These are phyloP conservation scores for Cyberlindnera mycetangii DNA, from an alignment of 805 yeast species.

Conservation along the genomic window DNA sequence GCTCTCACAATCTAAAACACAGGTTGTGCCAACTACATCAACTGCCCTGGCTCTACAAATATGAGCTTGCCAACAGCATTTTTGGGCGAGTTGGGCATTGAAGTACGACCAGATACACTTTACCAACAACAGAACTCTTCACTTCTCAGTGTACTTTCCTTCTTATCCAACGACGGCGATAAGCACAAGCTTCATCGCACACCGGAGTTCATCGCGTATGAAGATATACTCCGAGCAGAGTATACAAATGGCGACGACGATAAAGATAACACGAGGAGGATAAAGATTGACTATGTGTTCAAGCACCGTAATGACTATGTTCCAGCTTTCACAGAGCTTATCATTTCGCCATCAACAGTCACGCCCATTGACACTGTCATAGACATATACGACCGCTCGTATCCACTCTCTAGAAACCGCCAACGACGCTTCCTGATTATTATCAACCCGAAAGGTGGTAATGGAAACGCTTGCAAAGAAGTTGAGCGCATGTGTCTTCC, in stretches of 20 bases:
- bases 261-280: not conserved
- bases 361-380: not conserved
- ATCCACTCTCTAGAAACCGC: conserved; percentile 35
- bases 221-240: not conserved
- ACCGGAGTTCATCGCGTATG: not conserved
- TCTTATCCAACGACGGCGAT: not conserved
- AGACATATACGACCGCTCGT: conserved; percentile 16
- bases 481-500: conserved; percentile 60
- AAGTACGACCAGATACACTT: not conserved
- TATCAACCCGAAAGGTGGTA: conserved; percentile 89
- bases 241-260: not conserved
- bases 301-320: not conserved
- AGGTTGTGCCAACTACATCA: not conserved
- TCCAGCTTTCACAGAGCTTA: not conserved
- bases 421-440: conserved; percentile 54
- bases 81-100: not conserved
- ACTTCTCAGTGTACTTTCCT: not conserved
- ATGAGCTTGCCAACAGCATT: not conserved
- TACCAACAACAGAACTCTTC: conserved; percentile 3
- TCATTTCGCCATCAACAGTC: not conserved
- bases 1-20: too few species aligned
- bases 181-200: not conserved
- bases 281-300: not conserved
- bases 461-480: conserved; percentile 62
- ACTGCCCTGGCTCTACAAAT: not conserved